phyloP scores from a whole-genome alignment of 768 basidiomycete species.

The Kwoniella dejecticola region DNA sequence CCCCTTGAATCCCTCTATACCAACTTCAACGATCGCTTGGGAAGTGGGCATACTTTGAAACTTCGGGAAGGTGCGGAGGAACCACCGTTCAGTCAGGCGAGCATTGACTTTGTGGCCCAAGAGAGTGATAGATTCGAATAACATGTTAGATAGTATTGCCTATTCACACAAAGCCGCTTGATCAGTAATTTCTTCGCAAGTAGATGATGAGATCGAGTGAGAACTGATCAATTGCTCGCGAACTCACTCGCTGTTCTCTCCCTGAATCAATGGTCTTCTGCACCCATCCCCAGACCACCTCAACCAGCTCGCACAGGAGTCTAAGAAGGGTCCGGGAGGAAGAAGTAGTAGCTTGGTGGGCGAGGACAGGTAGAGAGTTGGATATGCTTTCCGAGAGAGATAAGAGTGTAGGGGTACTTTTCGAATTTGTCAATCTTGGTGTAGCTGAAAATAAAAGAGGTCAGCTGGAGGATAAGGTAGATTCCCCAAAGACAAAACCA shows the following conservation, averaged over 20 bases:
- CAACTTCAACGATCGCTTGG: neutral
- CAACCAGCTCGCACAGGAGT: conserved; percentile 6
- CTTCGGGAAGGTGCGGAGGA: conserved; percentile 21
- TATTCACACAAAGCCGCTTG: neutral
- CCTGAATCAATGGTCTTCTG: conserved; percentile 16
- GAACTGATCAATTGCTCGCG: no score
- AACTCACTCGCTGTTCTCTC: conserved; percentile 28
- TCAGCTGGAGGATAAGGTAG: neutral
- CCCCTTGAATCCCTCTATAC: conserved; percentile 1
- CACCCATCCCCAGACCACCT: conserved; percentile 18
- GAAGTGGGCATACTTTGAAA: conserved; percentile 4
- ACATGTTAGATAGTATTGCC: conserved; percentile 32
- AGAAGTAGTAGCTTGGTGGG: conserved; percentile 14
- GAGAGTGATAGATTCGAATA: conserved; percentile 25
- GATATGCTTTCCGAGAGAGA: conserved; percentile 20
- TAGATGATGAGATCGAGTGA: neutral
- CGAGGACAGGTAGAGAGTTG: conserved; percentile 10
- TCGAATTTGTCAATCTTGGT: conserved; percentile 20
- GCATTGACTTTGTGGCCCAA: conserved; percentile 25
- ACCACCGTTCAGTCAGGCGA: conserved; percentile 27
- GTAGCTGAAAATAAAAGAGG: no score
- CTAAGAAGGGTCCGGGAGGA: conserved; percentile 12
- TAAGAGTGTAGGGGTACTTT: conserved; percentile 35
- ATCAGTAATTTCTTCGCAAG: neutral
- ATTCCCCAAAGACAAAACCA: no score